Percentiles rank a stretch among this genome's conserved stretches.
phyloP scores from a whole-genome alignment of 495 filamentous ascomycete species.

The Aspergillus incahuasiensis region DNA sequence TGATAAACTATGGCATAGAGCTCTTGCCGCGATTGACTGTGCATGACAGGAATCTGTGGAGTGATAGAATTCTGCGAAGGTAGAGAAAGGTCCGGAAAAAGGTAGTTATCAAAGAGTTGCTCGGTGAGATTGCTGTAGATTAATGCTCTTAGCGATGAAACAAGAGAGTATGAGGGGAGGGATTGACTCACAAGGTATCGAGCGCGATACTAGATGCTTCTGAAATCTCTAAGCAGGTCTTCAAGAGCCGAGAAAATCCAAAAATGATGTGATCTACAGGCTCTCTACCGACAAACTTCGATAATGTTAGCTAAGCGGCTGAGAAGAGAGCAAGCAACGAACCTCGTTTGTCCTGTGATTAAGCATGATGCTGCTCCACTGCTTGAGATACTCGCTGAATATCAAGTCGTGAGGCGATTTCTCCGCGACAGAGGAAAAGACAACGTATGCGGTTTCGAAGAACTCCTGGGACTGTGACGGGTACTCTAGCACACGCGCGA shows the following conservation, averaged over 20 bases:
- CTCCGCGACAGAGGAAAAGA: slow-evolving; percentile 54
- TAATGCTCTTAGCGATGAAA: slow-evolving; percentile 1
- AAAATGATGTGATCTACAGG: slow-evolving; percentile 44
- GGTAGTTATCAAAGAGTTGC: slow-evolving; percentile 59
- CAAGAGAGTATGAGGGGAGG: background rate
- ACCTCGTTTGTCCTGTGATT: slow-evolving; percentile 50
- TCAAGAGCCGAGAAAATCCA: slow-evolving; percentile 45
- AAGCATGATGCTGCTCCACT: slow-evolving; percentile 54
- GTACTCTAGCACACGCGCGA: slow-evolving; percentile 43
- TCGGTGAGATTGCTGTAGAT: slow-evolving; percentile 43
- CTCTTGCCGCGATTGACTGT: slow-evolving; percentile 53
- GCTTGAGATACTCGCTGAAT: slow-evolving; percentile 43
- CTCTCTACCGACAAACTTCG: slow-evolving; percentile 48
- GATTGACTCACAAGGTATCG: slow-evolving; percentile 29
- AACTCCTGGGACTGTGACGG: slow-evolving; percentile 50
- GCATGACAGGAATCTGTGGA: slow-evolving; percentile 45
- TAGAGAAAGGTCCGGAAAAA: slow-evolving; percentile 60
- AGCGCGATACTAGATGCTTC: slow-evolving; percentile 39
- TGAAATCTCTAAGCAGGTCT: slow-evolving; percentile 47
- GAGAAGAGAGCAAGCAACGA: slow-evolving; percentile 1
- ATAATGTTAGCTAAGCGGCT: slow-evolving; percentile 2
- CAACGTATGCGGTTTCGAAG: slow-evolving; percentile 46
- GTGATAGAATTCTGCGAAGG: slow-evolving; percentile 18
- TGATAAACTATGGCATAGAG: slow-evolving; percentile 60
- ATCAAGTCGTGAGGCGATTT: slow-evolving; percentile 46